Base-by-base conservation (phyloP, 2,329 filamentous ascomycete genomes). In the Fusarium begoniae region DNA sequence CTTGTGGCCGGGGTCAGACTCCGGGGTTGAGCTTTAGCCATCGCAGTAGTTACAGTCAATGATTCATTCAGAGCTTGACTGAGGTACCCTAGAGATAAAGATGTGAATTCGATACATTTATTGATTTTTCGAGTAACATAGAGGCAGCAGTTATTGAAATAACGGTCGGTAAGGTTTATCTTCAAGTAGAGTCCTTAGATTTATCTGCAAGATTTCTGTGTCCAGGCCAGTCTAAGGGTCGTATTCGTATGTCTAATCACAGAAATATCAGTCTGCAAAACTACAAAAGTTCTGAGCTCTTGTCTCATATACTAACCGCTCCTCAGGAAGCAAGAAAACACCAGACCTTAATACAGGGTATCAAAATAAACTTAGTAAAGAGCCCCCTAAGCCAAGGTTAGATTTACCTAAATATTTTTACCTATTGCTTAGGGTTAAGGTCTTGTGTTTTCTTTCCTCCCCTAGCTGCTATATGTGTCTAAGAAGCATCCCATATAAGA, bases 1-100 rank as follows among this genome's bases (percentile, higher is more conserved):
- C 57, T 66, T 65, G 72, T 62, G 48, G n/a, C 66, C 22, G 67
- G 68, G 53, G 60, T 66, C 24, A n/a, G 26, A 54, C 20, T 24
- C 58, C 47, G 55, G 72, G 72, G 72, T 73, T 40, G 38, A 63
- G 50, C 69, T 75, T 48, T 48, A 58, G 54, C 40, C 50, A 73
- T 63, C 55, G 65, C 48, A 56, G 69, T 53, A 64, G 47, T 22
- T 18, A 22, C 47, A 56, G 58, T 73, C 62, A 71, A 40, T 75
- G 72, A 75, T 68, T 75, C 72, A 75, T 74, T 61, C 17, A 4
- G n/a, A 43, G 17, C 20, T 32, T 24, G 11, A 14, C 53, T 71
- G 14, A 35, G 32, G 3, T 17, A 71, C 61, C 61, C 67, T 70
- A 24, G 38, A 62, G 32, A 13, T 14, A 8, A 20, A 13, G 18